Conservation (phyloP, 1,139 yeast genomes). For the Hansenula anomala region DNA sequence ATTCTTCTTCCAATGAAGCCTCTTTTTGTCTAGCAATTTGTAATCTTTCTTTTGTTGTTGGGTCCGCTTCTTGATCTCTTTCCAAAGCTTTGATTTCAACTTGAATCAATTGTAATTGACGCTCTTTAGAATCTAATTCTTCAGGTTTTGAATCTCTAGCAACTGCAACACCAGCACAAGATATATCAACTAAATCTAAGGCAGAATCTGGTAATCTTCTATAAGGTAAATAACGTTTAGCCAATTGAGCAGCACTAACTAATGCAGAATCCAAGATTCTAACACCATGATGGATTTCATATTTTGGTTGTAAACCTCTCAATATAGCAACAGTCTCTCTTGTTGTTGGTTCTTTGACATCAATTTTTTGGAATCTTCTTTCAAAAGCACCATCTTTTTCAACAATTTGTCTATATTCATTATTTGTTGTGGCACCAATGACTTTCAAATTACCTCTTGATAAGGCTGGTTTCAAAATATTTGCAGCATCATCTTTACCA, state of each 20-base stretch:
- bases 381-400: slow-evolving; percentile 98
- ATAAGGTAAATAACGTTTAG: slow-evolving; percentile 90
- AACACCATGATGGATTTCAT: slow-evolving; percentile 97
- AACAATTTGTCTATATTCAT: slow-evolving; percentile 87
- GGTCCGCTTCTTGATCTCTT: slow-evolving; percentile 90
- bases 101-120: slow-evolving; percentile 84
- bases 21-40: slow-evolving; percentile 70
- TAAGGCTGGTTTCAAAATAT: slow-evolving; percentile 91
- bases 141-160: slow-evolving; percentile 98
- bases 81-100: slow-evolving; percentile 97
- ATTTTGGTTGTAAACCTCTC: slow-evolving; percentile 93
- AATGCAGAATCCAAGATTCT: slow-evolving; percentile 93
- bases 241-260: slow-evolving; percentile 92
- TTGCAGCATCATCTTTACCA: slow-evolving; percentile 92
- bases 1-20: slow-evolving; percentile 80
- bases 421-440: slow-evolving; percentile 96
- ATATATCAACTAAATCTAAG: slow-evolving; percentile 91
- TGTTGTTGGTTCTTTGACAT: slow-evolving; percentile 90
- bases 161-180: slow-evolving; percentile 97
- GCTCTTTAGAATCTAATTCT: slow-evolving; percentile 87
- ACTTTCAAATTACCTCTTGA: slow-evolving; percentile 96
- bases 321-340: slow-evolving; percentile 92
- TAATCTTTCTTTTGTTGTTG: slow-evolving; percentile 81
- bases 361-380: slow-evolving; percentile 96
- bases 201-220: slow-evolving; percentile 98